Conservation (phyloP, 805 yeast species). For the Teunomyces tritomae region DNA sequence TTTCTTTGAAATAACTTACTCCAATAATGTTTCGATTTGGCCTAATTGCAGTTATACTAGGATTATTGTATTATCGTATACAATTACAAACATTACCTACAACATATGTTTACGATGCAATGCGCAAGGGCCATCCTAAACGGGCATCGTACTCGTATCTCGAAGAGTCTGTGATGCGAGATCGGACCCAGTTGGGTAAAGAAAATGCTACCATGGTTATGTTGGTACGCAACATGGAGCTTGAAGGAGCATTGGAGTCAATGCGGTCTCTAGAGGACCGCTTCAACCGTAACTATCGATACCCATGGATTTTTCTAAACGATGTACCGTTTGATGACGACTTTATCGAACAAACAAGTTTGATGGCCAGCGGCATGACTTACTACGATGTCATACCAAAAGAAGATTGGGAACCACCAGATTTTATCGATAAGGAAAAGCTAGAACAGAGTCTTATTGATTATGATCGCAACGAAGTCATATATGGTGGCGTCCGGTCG, state of each 20-base stretch:
- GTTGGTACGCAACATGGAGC: slow-evolving; percentile 82
- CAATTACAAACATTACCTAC: background rate
- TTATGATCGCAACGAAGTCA: slow-evolving; percentile 22
- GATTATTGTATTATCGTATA: background rate
- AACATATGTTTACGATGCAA: slow-evolving; percentile 9
- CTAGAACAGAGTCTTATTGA: slow-evolving; percentile 23
- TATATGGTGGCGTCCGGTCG: slow-evolving; percentile 48
- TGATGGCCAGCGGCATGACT: slow-evolving; percentile 43
- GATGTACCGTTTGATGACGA: slow-evolving; percentile 42
- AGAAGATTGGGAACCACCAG: slow-evolving; percentile 41
- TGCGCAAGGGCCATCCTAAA: slow-evolving; percentile 19
- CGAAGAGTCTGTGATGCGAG: slow-evolving; percentile 16
- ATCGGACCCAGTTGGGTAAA: slow-evolving; percentile 40
- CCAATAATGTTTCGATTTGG: background rate
- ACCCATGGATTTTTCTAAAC: slow-evolving; percentile 46
- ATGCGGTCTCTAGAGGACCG: slow-evolving; percentile 45
- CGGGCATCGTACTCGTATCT: slow-evolving; percentile 30
- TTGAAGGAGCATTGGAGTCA: slow-evolving; percentile 61
- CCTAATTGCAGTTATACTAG: background rate
- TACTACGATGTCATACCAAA: slow-evolving; percentile 40
- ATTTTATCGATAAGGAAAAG: slow-evolving; percentile 28
- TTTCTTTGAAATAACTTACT: no score
- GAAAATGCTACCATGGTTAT: slow-evolving; percentile 87
- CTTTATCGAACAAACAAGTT: slow-evolving; percentile 40
- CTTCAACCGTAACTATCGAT: slow-evolving; percentile 36